Evolutionary conservation across 1,284 basidiomycete genomes (phyloP), one percentile per base, ranked within the genome.

Genomic region (Rhodofomes roseus): DNA sequence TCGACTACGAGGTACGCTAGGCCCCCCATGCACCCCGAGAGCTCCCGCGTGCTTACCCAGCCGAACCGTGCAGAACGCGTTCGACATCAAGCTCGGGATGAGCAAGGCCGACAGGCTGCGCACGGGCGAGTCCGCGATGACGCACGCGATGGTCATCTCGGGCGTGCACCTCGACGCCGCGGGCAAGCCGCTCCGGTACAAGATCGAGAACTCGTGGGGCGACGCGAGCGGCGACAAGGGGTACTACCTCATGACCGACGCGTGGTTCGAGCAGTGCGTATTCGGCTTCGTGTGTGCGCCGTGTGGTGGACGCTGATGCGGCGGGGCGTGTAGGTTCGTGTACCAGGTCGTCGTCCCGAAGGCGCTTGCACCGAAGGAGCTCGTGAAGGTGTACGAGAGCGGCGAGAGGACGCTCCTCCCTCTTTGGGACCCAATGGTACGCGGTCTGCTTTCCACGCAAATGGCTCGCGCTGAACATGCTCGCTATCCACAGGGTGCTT

Each of bases 151-250:
- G 93, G 93, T 95, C 55, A 95, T 97, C 70, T 89, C 90, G 22
- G 95, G 85, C 22, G 94, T 95, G n/a, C 94, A 96, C 71, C 77
- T 97, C 57, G 92, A 95, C 70, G 69, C 76, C 16, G 74, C 76
- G 0, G 93, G 93, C 52, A 85, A 85, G 60, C 89, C 94, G 1
- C 76, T 95, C 34, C 82, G 94, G 12, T 98, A 93, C 83, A 92
- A 94, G 74, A 92, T 98, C 12, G 95, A 98, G 81, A 98, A 98
- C 78, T 91, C 87, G 9, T 98, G 96, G 96, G 91, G 93, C 25
- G 84, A 87, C n/a, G 78, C 78, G 0, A 81, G 80, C 0, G 93
- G 96, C 22, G 82, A 93, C 64, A 89, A 95, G 68, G 96, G 95
- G 2, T 98, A 89, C 77, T 95, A 92, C 77, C 87, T 96, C 66